Evolutionary conservation across 495 filamentous ascomycete genomes (phyloP).

Genomic region (Bryoglossum gracile): DNA sequence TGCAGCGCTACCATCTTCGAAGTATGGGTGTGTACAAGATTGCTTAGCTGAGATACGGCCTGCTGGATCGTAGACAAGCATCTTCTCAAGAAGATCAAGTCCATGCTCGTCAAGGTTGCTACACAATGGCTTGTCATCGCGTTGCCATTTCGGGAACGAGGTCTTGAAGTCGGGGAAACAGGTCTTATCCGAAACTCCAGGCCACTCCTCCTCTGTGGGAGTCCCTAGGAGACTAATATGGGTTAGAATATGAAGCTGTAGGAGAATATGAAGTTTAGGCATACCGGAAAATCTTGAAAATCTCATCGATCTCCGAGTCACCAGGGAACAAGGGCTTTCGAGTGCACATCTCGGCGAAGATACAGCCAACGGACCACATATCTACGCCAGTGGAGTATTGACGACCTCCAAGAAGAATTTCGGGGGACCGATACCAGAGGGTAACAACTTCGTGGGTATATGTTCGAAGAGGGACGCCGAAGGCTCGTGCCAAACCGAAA

Average conservation of each 20-base stretch:
- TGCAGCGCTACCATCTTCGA: constrained; percentile 53
- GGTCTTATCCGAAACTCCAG: constrained; percentile 65
- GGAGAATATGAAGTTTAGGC: too few relatives aligned
- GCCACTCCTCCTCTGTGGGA: constrained; percentile 82
- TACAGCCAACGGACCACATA: constrained; percentile 98
- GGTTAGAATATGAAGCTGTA: constrained; percentile 9
- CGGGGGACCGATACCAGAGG: constrained; percentile 95
- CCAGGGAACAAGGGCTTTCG: constrained; percentile 95
- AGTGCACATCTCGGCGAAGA: constrained; percentile 99
- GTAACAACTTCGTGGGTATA: constrained; percentile 99
- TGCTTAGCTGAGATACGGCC: constrained; percentile 93
- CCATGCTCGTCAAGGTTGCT: constrained; percentile 63
- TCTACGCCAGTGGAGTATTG: constrained; percentile 98
- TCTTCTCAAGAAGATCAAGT: constrained; percentile 78
- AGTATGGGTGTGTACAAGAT: constrained; percentile 88
- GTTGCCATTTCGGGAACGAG: constrained; percentile 92
- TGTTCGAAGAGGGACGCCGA: constrained; percentile 91
- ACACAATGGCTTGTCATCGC: constrained; percentile 52
- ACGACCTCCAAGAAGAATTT: constrained; percentile 92
- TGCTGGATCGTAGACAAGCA: constrained; percentile 93
- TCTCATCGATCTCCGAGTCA: constrained; percentile 98
- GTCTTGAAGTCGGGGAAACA: constrained; percentile 97
- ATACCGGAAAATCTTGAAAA: constrained; percentile 98
- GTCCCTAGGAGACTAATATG: constrained; percentile 76
- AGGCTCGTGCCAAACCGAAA: constrained; percentile 93